Conservation (phyloP, 352 stramenopile genomes). For the Phytopythium montanum region DNA sequence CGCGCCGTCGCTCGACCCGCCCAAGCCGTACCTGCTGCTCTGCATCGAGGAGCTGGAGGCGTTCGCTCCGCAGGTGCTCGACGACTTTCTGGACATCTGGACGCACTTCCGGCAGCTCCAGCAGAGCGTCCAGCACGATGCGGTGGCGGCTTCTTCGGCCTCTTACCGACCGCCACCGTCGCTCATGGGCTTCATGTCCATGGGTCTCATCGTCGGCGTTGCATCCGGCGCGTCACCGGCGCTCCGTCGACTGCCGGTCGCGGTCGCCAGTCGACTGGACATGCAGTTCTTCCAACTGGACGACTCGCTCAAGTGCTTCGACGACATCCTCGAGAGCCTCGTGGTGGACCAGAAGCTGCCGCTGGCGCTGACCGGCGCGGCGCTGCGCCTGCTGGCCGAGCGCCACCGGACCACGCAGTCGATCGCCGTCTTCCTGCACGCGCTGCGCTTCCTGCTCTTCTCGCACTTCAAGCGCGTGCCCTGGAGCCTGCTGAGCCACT, state of each 20-base stretch:
- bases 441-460: constrained; percentile 57
- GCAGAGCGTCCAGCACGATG: constrained; percentile 12
- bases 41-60: constrained; percentile 78
- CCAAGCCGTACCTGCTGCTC: constrained; percentile 48
- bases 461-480: constrained; percentile 47
- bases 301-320: constrained; percentile 73
- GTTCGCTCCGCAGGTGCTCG: constrained; percentile 48
- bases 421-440: constrained; percentile 55
- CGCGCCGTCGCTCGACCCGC: background rate
- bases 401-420: constrained; percentile 62
- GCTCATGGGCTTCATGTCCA: constrained; percentile 12
- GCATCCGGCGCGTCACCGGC: constrained; percentile 61
- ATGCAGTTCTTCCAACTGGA: constrained; percentile 77
- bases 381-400: constrained; percentile 41
- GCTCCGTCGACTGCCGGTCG: constrained; percentile 57
- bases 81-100: constrained; percentile 76
- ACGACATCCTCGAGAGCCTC: constrained; percentile 69
- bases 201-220: constrained; percentile 71
- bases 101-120: constrained; percentile 33
- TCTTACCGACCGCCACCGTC: background rate
- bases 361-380: constrained; percentile 39
- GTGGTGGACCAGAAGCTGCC: constrained; percentile 64
- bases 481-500: constrained; percentile 65
- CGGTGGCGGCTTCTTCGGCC: background rate
- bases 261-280: constrained; percentile 47